These are phyloP conservation scores for Kluyveromyces dobzhanskii DNA, from an alignment of 805 yeast species.

Conservation along the genomic window DNA sequence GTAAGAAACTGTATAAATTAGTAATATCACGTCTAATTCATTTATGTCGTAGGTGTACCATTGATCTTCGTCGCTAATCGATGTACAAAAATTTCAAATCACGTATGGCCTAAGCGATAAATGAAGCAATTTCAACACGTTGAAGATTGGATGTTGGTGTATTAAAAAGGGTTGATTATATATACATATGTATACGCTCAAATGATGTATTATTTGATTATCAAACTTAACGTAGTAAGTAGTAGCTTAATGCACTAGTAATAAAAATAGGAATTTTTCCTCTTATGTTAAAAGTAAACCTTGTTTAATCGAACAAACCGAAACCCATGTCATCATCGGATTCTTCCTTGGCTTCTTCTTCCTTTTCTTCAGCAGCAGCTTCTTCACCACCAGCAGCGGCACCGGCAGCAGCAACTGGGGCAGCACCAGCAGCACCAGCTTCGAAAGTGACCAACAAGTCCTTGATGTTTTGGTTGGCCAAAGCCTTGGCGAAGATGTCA, in stretches of 20 bases:
- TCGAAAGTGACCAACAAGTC: constrained; percentile 54
- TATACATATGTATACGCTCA: constrained; percentile 3
- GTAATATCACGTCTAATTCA: background rate
- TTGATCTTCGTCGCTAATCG: no score
- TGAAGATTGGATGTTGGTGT: no score
- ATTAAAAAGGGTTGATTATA: background rate
- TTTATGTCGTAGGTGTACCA: no score
- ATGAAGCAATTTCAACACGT: no score
- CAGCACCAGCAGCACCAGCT: constrained; percentile 40
- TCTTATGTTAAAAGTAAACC: constrained; percentile 4
- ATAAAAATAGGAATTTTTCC: background rate
- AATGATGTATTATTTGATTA: constrained; percentile 4
- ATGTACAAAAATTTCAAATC: no score
- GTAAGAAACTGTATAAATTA: background rate
- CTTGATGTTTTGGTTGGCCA: constrained; percentile 69
- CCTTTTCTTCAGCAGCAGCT: constrained; percentile 50
- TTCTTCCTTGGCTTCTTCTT: constrained; percentile 54
- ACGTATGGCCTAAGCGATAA: no score
- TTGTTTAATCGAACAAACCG: constrained; percentile 76
- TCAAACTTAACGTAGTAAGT: background rate
- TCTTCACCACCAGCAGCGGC: constrained; percentile 40
- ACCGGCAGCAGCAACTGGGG: constrained; percentile 36
- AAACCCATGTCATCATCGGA: constrained; percentile 83
- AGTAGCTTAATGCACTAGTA: constrained; percentile 8
- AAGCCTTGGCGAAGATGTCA: constrained; percentile 73